A percentile compares a stretch with the other conserved stretches of the same genome.
Conservation (phyloP, 805 yeast genomes). For the Monosporozyma servazzii region DNA sequence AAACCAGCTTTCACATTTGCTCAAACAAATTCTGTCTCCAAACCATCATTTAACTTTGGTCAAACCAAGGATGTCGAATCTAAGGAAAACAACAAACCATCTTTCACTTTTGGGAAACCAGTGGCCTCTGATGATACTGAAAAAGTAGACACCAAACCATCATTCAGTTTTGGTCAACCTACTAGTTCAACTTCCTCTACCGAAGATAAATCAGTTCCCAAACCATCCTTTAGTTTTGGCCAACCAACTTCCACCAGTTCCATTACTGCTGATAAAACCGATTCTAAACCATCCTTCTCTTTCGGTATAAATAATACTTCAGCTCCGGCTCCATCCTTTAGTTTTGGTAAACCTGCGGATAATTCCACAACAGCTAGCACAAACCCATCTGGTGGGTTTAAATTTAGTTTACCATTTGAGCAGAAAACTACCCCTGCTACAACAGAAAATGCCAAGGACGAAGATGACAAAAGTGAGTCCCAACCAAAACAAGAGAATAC, state of each 20-base stretch:
- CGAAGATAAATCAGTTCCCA: background rate
- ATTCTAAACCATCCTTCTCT: slow-evolving; percentile 21
- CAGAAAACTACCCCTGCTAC: slow-evolving; percentile 14
- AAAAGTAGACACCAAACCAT: slow-evolving; percentile 4
- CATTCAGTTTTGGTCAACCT: slow-evolving; percentile 9
- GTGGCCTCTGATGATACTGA: background rate
- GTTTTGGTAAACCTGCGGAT: slow-evolving; percentile 18
- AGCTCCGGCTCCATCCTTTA: slow-evolving; percentile 18
- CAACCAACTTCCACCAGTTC: slow-evolving; percentile 3
- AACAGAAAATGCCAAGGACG: slow-evolving; percentile 2
- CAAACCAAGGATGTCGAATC: slow-evolving; percentile 1
- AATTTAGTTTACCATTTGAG: slow-evolving; percentile 28
- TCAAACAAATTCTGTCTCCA: background rate
- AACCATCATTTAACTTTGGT: slow-evolving; percentile 22
- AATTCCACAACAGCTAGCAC: slow-evolving; percentile 10
- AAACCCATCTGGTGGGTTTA: slow-evolving; percentile 27
- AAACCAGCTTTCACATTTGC: background rate
- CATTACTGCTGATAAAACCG: slow-evolving; percentile 17
- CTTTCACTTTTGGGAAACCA: slow-evolving; percentile 16
- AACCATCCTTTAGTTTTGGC: slow-evolving; percentile 14
- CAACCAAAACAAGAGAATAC: slow-evolving; percentile 35
- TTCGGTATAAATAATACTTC: slow-evolving; percentile 18
- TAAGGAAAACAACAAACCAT: slow-evolving; percentile 7
- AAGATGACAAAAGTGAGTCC: slow-evolving; percentile 10
- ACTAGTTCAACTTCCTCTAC: background rate